Evolutionary conservation across 768 basidiomycete genomes (phyloP).

Genomic region (Termitomyces sp.): DNA sequence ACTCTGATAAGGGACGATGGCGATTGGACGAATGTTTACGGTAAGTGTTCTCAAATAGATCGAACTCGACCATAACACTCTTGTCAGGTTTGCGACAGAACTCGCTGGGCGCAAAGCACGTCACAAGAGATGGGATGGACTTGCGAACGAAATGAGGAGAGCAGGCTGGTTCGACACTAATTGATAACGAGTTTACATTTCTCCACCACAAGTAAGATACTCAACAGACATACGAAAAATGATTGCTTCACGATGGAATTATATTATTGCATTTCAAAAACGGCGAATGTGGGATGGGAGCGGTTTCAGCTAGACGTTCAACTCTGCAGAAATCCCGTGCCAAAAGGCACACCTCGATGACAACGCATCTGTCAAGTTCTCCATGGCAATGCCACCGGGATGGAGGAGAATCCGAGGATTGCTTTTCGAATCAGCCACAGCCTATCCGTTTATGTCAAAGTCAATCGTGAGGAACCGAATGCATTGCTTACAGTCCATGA

Average conservation of each 20-base stretch:
- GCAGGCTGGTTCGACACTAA: slow-evolving; percentile 70
- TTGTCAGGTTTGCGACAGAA: slow-evolving; percentile 75
- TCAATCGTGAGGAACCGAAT: background rate
- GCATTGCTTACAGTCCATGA: slow-evolving; percentile 26
- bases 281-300: too few relatives aligned
- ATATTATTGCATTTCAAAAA: background rate
- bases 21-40: slow-evolving; percentile 78
- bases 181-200: background rate
- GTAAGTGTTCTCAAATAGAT: slow-evolving; percentile 30
- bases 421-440: slow-evolving; percentile 17
- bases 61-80: background rate
- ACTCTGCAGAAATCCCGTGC: slow-evolving; percentile 21
- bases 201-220: background rate
- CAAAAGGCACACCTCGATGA: slow-evolving; percentile 27
- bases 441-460: slow-evolving; percentile 7
- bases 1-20: slow-evolving; percentile 58
- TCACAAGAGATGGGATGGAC: slow-evolving; percentile 57
- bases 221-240: background rate
- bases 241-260: background rate
- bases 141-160: slow-evolving; percentile 69
- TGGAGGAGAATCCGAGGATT: slow-evolving; percentile 28
- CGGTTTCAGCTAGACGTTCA: slow-evolving; percentile 14
- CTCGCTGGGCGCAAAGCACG: slow-evolving; percentile 74
- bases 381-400: slow-evolving; percentile 23
- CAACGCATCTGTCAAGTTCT: slow-evolving; percentile 16